Base-by-base conservation (phyloP, 345 rosid genomes). In the Excoecaria cochinchinensis region DNA sequence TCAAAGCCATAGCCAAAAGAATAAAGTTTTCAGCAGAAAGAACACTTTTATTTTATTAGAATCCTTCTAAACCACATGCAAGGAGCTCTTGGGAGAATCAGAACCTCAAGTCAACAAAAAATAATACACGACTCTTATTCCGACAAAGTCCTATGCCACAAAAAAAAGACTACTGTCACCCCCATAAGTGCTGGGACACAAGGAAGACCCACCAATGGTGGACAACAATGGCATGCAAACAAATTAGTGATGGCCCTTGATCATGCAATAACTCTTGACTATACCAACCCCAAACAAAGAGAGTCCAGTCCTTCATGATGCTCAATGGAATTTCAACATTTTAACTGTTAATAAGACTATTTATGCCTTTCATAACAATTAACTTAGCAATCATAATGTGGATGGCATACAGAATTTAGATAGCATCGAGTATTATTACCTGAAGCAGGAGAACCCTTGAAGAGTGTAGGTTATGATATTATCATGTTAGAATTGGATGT, bases 401-500 rank as follows among this genome's bases (percentile, higher is more conserved):
- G 42, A 72, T 17, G 68, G 57, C 38, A 68, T 14, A 39, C 10
- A 79, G 25, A 24, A 70, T 50, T 24, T 51, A 74, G 31, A 56
- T 14, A 48, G 67, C 19, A 67, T 79, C 46, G 63, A 72, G 51
- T 58, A 62, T 8, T 69, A 13, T 42, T 71, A 57, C 76, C 79
- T 58, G 78, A 73, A 63, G 72, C 21, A 50, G 72, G 42, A 57
- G 48, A 38, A 40, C 7, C 68, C 50, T 6, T 25, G 78, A 71
- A 63, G 31, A 59, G 61, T 24, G 59, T 24, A 53, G 73, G 40
- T 16, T 61, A 48, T 11, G 53, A 46, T 50, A 53, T 22, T 22
- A 71, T 70, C 58, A 52, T 51, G 40, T 8, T 40, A 65, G 46
- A 82, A 61, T 19, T 66, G 77, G 72, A 71, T 24, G 63, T 60